A percentile compares a stretch with the other conserved stretches of the same genome.
Conservation (phyloP, 805 yeast species). For the Candida verbasci region DNA sequence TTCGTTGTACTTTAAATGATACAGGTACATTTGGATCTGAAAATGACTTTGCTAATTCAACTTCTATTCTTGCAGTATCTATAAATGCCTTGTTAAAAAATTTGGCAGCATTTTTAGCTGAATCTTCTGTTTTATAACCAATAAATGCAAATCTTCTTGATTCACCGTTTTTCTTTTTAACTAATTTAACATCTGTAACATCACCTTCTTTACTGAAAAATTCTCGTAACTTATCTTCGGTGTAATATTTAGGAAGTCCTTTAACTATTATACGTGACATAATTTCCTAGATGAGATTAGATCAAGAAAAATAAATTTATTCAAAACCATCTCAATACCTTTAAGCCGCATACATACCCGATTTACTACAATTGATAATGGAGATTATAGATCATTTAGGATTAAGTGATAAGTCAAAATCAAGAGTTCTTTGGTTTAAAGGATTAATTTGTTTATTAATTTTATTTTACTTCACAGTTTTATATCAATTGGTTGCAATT, state of each 20-base stretch:
- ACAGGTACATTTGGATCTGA: conserved; percentile 79
- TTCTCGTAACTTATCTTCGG: conserved; percentile 65
- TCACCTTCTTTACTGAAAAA: conserved; percentile 60
- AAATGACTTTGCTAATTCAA: conserved; percentile 78
- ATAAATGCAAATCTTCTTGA: conserved; percentile 91
- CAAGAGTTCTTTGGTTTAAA: conserved; percentile 4
- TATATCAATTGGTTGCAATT: conserved; percentile 7
- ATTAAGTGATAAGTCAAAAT: background rate
- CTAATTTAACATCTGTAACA: conserved; percentile 84
- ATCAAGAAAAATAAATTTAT: conserved; percentile 4
- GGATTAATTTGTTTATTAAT: conserved; percentile 8
- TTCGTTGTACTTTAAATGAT: conserved; percentile 42
- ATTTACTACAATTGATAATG: background rate
- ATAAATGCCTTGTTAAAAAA: conserved; percentile 76
- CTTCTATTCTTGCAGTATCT: conserved; percentile 77
- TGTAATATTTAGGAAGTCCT: conserved; percentile 74
- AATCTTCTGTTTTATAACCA: conserved; percentile 70
- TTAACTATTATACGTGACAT: conserved; percentile 91
- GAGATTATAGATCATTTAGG: conserved; percentile 10
- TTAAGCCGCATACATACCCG: background rate
- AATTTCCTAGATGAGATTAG: background rate
- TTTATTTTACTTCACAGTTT: conserved; percentile 1
- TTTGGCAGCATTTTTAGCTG: conserved; percentile 73
- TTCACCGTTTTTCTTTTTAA: conserved; percentile 77
- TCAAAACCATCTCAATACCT: background rate